Base-by-base conservation (phyloP, 2,329 filamentous ascomycete genomes). In the Penicillium sp. region DNA sequence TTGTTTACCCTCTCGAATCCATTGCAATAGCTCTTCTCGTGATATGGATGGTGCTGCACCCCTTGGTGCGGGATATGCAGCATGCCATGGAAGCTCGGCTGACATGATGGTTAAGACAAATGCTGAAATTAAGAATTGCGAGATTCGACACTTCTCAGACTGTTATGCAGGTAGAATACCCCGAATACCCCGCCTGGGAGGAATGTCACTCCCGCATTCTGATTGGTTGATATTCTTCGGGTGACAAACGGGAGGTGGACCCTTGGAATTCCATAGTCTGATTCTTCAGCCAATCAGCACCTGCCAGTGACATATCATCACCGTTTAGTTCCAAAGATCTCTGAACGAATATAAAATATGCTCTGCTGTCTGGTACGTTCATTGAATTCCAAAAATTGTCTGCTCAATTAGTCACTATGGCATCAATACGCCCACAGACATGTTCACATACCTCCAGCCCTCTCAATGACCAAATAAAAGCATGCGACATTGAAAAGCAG, bases 11-110 rank as follows among this genome's bases (percentile, higher is more conserved):
- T 69, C 67, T 8, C 64, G 67, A 12, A 80, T 59, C 71, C 75
- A 73, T 21, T 69, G 59, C n/a, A 79, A 62, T 4, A 80, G 57
- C 17, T 75, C 73, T 43, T 71, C 61, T 27, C 72, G 70, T 12
- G 70, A 67, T 48, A 77, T 61, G 6, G 63, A 59, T 4, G 67
- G 53, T 3, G 69, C 68, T 0, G 59, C 55, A n/a, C 61, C 67
- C 51, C 61, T 70, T 5, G 77, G 77, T 1, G 67, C 57, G 6
- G 77, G 78, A 58, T 73, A 80, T 8, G 71, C 69, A 21, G 73
- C 73, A 48, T 80, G 69, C 77, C 78, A 79, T 6, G 76, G 75
- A 31, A 33, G 2, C 21, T 57, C 37, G 17, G 49, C 42, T 23
- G 56, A 58, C 54, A 57, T 56, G 8, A 0, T 50, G 27, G n/a